Conservation (phyloP, 768 basidiomycete species). For the Mrakia gelida region DNA sequence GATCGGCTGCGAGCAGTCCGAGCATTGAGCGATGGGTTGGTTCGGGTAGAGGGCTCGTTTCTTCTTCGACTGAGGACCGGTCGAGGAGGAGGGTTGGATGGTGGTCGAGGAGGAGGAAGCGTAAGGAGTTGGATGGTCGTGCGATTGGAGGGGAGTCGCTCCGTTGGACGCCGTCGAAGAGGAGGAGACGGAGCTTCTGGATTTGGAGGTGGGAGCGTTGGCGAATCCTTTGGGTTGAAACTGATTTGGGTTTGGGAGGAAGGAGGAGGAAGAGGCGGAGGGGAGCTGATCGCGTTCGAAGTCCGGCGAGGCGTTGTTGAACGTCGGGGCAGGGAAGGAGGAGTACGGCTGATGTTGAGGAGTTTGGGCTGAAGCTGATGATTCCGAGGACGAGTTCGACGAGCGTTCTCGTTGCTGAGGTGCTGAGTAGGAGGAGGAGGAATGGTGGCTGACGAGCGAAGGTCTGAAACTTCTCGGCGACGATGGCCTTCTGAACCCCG, state of each 20-base stretch:
- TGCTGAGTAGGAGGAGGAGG: neutral
- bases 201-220: neutral
- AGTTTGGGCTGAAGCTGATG: neutral
- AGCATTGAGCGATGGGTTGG: constrained; percentile 23
- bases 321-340: neutral
- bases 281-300: neutral
- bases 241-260: neutral
- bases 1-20: constrained; percentile 25
- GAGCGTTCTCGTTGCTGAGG: neutral
- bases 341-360: neutral
- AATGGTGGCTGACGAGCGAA: neutral
- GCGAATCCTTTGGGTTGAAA: neutral
- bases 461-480: neutral
- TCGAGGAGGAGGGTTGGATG: neutral
- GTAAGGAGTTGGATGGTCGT: neutral
- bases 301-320: neutral
- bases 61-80: constrained; percentile 7
- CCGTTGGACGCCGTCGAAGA: neutral
- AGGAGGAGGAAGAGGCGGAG: neutral
- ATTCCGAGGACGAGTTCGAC: neutral
- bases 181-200: neutral
- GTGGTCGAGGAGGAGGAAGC: neutral
- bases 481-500: neutral
- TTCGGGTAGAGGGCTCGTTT: constrained; percentile 17
- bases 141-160: neutral